These are phyloP conservation scores for Cunninghamia lanceolata DNA, from an alignment of 75 land plant genomes.

Conservation along the genomic window DNA sequence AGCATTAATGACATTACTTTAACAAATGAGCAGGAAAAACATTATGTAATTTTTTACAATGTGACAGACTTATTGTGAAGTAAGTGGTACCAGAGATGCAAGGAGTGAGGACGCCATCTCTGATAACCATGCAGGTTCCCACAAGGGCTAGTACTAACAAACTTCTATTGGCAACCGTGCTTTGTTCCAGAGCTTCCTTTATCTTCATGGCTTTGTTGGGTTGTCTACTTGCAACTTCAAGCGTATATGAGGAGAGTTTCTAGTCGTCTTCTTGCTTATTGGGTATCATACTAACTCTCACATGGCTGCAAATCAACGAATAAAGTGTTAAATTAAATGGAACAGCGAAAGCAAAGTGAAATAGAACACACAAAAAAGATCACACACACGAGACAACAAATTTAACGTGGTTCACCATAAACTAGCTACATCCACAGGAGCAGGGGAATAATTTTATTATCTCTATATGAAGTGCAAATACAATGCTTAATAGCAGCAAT, in stretches of 20 bases:
- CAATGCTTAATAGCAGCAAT: too few species aligned
- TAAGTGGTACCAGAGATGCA: conserved; percentile 56
- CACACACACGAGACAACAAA: too few species aligned
- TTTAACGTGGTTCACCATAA: too few species aligned
- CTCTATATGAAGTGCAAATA: too few species aligned
- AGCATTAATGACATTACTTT: not conserved
- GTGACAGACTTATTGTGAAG: not conserved
- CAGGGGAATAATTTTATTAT: too few species aligned
- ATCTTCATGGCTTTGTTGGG: conserved; percentile 18
- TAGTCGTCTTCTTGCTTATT: conserved; percentile 45
- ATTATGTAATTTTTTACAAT: not conserved
- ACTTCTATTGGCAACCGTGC: conserved; percentile 21
- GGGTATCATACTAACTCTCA: conserved; percentile 44
- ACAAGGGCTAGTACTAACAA: conserved; percentile 53
- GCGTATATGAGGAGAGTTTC: conserved; percentile 38
- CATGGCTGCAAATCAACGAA: conserved; percentile 61
- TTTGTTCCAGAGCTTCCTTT: conserved; percentile 42
- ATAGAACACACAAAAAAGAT: too few species aligned
- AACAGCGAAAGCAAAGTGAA: too few species aligned
- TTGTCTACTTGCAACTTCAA: conserved; percentile 20
- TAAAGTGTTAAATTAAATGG: too few species aligned
- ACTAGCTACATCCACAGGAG: too few species aligned
- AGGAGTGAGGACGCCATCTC: conserved; percentile 79
- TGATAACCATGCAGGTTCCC: conserved; percentile 79
- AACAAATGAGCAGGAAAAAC: not conserved